Conservation (phyloP, 148 eudicot genomes). For the Selenicereus undatus region DNA sequence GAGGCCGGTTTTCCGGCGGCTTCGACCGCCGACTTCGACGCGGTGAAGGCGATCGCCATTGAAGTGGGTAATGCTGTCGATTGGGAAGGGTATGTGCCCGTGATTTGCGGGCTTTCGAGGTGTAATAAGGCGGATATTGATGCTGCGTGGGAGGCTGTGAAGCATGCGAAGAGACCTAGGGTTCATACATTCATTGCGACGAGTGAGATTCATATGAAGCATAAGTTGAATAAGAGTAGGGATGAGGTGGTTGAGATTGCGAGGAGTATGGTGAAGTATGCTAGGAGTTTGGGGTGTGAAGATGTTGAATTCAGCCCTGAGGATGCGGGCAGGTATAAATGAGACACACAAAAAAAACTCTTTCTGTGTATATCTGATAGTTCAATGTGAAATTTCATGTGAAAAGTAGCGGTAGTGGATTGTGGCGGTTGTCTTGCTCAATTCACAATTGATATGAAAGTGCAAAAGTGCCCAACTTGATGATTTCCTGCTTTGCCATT, state of each 20-base stretch:
- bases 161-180: conserved; percentile 68
- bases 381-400: not conserved
- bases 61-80: conserved; percentile 58
- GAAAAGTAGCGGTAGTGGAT: not conserved
- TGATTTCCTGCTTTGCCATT: not conserved
- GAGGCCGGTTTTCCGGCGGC: conserved; percentile 96
- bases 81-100: conserved; percentile 63
- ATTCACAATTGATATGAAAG: not conserved
- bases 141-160: conserved; percentile 85
- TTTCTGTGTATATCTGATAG: not conserved
- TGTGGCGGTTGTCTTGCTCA: too few species aligned
- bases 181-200: conserved; percentile 91
- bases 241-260: conserved; percentile 87
- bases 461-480: not conserved
- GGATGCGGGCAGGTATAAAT: conserved; percentile 84
- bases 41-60: conserved; percentile 61
- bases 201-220: conserved; percentile 89
- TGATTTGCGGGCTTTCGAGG: conserved; percentile 85
- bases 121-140: conserved; percentile 83
- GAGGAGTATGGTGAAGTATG: conserved; percentile 73
- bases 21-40: conserved; percentile 73
- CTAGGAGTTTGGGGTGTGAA: conserved; percentile 83
- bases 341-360: too few species aligned
- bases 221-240: conserved; percentile 70
- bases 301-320: conserved; percentile 97